phyloP scores from a whole-genome alignment of 306 rosid genomes.

The Castanea sativa region DNA sequence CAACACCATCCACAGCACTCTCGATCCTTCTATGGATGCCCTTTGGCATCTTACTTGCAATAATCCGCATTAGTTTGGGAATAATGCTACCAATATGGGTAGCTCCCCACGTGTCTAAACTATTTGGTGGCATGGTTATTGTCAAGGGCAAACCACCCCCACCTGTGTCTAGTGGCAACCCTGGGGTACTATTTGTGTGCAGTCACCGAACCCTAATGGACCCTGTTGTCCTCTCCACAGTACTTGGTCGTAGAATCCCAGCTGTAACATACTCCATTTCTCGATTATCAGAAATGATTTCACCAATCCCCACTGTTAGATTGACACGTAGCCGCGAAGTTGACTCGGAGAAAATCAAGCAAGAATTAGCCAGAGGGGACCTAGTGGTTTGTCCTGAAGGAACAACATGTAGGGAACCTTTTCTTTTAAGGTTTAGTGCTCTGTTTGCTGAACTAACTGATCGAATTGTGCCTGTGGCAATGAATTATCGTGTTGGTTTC shows the following conservation, averaged over 20 bases:
- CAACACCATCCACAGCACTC: constrained; percentile 65
- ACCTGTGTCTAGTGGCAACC: constrained; percentile 12
- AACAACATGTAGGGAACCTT: constrained; percentile 93
- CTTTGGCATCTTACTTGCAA: constrained; percentile 70
- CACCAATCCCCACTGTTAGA: constrained; percentile 85
- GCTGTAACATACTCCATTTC: constrained; percentile 93
- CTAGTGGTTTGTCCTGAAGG: constrained; percentile 93
- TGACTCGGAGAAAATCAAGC: constrained; percentile 68
- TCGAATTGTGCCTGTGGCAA: constrained; percentile 93
- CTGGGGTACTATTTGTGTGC: constrained; percentile 95
- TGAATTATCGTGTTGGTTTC: constrained; percentile 87
- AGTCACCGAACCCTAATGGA: constrained; percentile 91
- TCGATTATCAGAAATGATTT: constrained; percentile 65
- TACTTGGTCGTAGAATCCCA: constrained; percentile 63
- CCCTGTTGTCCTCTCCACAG: constrained; percentile 76
- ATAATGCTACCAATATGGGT: constrained; percentile 58
- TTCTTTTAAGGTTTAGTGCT: constrained; percentile 76
- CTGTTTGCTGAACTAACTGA: constrained; percentile 82
- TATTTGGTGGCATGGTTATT: constrained; percentile 60
- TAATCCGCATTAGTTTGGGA: constrained; percentile 47
- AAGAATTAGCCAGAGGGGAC: constrained; percentile 58
- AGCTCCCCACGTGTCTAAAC: constrained; percentile 34
- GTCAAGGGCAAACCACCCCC: constrained; percentile 78
- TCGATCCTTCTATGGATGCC: constrained; percentile 87
- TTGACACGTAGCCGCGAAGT: constrained; percentile 61